Evolutionary conservation across 164 flowering plant species (phyloP).

Genomic region (Litsea cubeba): DNA sequence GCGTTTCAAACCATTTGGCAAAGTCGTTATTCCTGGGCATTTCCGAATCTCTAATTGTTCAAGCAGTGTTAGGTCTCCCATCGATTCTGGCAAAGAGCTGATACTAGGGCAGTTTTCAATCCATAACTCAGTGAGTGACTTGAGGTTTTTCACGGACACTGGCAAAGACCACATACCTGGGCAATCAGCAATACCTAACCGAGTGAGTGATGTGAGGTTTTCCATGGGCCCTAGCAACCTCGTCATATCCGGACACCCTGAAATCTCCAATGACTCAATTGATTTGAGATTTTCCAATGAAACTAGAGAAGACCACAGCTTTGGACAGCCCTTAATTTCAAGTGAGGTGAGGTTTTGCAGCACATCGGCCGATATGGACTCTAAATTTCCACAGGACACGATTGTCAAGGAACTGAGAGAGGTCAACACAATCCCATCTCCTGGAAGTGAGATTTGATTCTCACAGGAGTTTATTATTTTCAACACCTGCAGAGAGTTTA

Average conservation of each 20-base stretch:
- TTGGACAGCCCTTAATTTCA: no score
- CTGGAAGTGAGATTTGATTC: no score
- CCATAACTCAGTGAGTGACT: background rate
- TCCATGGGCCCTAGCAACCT: no score
- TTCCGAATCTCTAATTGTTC: slow-evolving; percentile 1
- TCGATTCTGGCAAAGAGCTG: slow-evolving; percentile 20
- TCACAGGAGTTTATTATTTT: no score
- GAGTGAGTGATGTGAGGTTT: background rate
- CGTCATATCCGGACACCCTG: no score
- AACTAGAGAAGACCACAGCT: background rate
- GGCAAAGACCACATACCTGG: background rate
- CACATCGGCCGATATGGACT: background rate
- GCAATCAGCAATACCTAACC: background rate
- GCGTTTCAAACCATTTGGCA: slow-evolving; percentile 9
- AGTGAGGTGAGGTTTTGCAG: background rate
- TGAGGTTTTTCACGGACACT: background rate
- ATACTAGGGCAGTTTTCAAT: slow-evolving; percentile 2
- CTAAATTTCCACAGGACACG: background rate
- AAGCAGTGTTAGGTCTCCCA: slow-evolving; percentile 13
- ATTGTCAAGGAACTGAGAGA: no score
- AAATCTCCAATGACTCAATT: no score
- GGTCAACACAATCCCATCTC: no score
- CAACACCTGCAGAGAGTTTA: no score
- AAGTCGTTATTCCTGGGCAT: slow-evolving; percentile 13
- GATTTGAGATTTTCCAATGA: no score